These are phyloP conservation scores for Globisporangium cystogenes DNA, from an alignment of 352 stramenopile species.

Conservation along the genomic window DNA sequence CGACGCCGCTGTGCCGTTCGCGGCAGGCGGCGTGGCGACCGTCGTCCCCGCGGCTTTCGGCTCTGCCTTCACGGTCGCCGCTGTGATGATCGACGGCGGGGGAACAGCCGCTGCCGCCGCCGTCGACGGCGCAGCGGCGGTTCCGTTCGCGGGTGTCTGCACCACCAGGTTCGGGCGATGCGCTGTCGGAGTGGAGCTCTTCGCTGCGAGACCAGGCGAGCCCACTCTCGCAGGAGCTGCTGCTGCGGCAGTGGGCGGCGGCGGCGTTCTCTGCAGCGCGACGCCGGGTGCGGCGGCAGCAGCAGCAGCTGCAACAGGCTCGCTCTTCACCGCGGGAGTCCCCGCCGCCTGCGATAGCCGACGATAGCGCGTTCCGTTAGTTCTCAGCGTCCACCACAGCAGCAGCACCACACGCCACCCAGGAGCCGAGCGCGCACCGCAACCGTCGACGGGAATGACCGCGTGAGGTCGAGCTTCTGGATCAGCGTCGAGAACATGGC, in stretches of 20 bases:
- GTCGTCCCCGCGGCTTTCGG: slow-evolving; percentile 3
- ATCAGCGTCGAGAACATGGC: slow-evolving; percentile 77
- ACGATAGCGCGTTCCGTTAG: not conserved
- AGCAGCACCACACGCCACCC: too few relatives aligned
- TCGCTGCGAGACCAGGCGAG: not conserved
- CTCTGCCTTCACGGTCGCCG: slow-evolving; percentile 30
- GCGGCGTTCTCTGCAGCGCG: not conserved
- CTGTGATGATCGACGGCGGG: not conserved
- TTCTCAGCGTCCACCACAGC: too few relatives aligned
- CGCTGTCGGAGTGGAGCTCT: slow-evolving; percentile 1
- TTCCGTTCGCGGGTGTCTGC: slow-evolving; percentile 5
- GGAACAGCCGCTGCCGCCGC: not conserved
- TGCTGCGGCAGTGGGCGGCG: not conserved
- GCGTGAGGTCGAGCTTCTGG: slow-evolving; percentile 77
- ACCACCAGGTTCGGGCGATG: slow-evolving; percentile 18
- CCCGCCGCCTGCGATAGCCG: not conserved
- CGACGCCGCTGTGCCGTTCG: slow-evolving; percentile 11
- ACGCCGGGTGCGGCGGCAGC: not conserved
- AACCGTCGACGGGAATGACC: slow-evolving; percentile 36
- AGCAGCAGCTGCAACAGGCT: not conserved
- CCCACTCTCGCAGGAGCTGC: not conserved
- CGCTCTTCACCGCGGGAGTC: slow-evolving; percentile 16
- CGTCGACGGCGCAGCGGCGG: not conserved
- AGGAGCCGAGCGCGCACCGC: not conserved
- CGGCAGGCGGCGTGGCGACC: not conserved